Evolutionary conservation across 2,329 filamentous ascomycete species (phyloP), one percentile per base, ranked within the genome.

Genomic region (Curvularia sp.): DNA sequence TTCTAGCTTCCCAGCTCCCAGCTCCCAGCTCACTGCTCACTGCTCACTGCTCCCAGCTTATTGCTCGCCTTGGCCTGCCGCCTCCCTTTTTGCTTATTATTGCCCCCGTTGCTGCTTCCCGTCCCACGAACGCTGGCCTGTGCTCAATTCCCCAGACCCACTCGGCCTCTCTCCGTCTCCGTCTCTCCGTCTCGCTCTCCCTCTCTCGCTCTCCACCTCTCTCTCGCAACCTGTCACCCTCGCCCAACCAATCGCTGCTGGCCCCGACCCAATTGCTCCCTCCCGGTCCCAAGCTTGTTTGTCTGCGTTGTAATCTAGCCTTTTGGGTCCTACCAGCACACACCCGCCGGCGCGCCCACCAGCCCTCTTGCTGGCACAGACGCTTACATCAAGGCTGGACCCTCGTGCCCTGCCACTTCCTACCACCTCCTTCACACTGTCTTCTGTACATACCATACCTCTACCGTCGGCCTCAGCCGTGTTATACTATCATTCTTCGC

Each of bases 241-340:
- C 25, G 9, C 43, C 51, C 62, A 55, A 54, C 71, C 70, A 73
- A 74, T 74, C 69, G 65, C 63, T 54, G 3, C 61, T n/a, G n/a
- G n/a, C n/a, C n/a, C 53, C 53, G 64, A 59, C 59, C 55, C 67
- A 64, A 63, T 64, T 72, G 65, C 70, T 70, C 57, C 61, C 53
- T 19, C 66, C 64, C 64, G 57, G 54, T 57, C 57, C 60, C 25
- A 60, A 69, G 67, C 64, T 67, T 63, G 68, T n/a, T n/a, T 72
- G 68, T 66, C 65, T 70, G 62, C 67, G 57, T 63, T 59, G 60
- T 58, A 63, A 66, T 65, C 68, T 70, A 63, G 62, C 63, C 68
- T 63, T 57, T 53, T 49, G 54, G 59, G 56, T 59, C 60, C 43
- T 53, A 58, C 59, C 57, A 68, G 59, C 58, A 55, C 63, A 57